A percentile compares a stretch with the other conserved stretches of the same genome.
phyloP scores from a whole-genome alignment of 2,329 filamentous ascomycete species.

The Monilinia laxa region DNA sequence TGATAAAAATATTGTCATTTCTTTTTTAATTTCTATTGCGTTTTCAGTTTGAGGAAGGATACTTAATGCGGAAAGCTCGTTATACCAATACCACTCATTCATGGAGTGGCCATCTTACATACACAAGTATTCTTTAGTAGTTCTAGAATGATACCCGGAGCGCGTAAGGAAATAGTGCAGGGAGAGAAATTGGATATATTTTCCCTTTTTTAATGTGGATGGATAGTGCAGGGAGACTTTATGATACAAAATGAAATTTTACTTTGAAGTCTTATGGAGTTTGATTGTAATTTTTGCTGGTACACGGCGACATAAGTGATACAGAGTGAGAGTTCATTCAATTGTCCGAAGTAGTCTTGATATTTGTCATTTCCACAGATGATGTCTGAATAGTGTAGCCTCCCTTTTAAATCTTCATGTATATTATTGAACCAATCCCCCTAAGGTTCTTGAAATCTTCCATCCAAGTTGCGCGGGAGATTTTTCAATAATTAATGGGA shows the following conservation, averaged over 20 bases:
- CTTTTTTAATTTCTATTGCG: neutral
- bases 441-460: too few species aligned
- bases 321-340: too few species aligned
- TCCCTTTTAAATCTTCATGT: too few species aligned
- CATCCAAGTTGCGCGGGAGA: too few species aligned
- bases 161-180: neutral
- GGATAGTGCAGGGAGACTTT: neutral
- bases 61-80: neutral
- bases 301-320: too few species aligned
- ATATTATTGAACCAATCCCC: too few species aligned
- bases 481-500: too few species aligned
- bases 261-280: too few species aligned
- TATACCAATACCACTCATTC: neutral
- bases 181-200: neutral
- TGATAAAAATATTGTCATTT: slow-evolving; percentile 11
- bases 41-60: neutral
- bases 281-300: too few species aligned
- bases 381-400: too few species aligned
- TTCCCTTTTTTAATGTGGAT: slow-evolving; percentile 10
- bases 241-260: neutral
- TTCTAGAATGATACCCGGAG: slow-evolving; percentile 23
- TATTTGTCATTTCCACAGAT: too few species aligned
- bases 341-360: too few species aligned
- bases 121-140: slow-evolving; percentile 16
- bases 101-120: slow-evolving; percentile 10